Percentiles rank a stretch among this genome's conserved stretches.
Evolutionary conservation across 108 stramenopile species (phyloP).

Genomic region (Bacterosira constricta): DNA sequence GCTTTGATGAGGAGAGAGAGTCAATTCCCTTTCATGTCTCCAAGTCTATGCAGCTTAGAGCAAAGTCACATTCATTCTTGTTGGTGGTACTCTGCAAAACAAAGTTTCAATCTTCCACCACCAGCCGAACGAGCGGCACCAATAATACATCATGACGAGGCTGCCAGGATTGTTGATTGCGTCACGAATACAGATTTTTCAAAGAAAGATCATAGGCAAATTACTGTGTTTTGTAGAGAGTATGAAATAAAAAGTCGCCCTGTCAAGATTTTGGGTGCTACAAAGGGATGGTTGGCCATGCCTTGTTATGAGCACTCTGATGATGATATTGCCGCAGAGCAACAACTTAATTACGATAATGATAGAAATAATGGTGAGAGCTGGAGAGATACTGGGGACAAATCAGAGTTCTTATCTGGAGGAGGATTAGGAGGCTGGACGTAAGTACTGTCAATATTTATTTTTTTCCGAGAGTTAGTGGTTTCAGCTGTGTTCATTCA

Average conservation of each 20-base stretch:
- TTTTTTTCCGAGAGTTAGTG: neutral
- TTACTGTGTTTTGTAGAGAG: slow-evolving; percentile 53
- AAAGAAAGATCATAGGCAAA: neutral
- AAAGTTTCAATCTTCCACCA: slow-evolving; percentile 13
- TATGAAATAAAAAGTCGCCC: slow-evolving; percentile 73
- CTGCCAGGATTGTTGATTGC: slow-evolving; percentile 18
- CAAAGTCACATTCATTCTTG: neutral
- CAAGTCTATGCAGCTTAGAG: neutral
- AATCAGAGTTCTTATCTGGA: slow-evolving; percentile 23
- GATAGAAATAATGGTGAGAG: neutral
- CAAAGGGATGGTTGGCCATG: slow-evolving; percentile 70
- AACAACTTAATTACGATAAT: neutral
- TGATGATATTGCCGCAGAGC: neutral
- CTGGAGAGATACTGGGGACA: slow-evolving; percentile 23
- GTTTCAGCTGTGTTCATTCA: neutral
- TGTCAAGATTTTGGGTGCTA: slow-evolving; percentile 68
- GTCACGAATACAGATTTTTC: neutral
- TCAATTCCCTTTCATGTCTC: slow-evolving; percentile 51
- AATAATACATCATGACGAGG: slow-evolving; percentile 17
- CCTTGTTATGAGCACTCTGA: slow-evolving; percentile 31
- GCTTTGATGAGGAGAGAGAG: slow-evolving; percentile 65
- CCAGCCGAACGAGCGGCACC: slow-evolving; percentile 24
- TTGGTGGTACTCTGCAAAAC: slow-evolving; percentile 51
- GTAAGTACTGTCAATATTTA: slow-evolving; percentile 18
- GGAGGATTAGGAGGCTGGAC: slow-evolving; percentile 53